A percentile compares a stretch with the other conserved stretches of the same genome.
phyloP scores from a whole-genome alignment of 176 grass and related monocot species.

The Cymbopogon citratus region DNA sequence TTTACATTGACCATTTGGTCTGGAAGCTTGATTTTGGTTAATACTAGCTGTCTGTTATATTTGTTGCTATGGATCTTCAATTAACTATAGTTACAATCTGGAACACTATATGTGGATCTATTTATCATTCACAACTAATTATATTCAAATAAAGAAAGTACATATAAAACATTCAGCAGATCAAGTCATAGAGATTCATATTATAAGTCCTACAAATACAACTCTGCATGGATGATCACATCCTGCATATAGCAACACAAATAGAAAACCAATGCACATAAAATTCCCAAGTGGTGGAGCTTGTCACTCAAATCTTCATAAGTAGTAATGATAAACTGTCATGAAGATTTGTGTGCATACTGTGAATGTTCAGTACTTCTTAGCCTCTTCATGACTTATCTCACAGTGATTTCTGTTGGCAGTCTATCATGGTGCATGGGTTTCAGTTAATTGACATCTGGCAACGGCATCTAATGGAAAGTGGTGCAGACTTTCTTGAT shows the following conservation, averaged over 20 bases:
- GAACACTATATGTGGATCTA: neutral
- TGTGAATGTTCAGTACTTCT: constrained; percentile 2
- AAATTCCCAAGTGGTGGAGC: neutral
- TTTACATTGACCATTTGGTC: constrained; percentile 7
- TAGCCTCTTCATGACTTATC: constrained; percentile 22
- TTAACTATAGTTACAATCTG: neutral
- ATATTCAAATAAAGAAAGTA: neutral
- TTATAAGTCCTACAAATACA: neutral
- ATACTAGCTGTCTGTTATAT: neutral
- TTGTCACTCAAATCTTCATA: neutral
- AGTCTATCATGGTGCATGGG: constrained; percentile 98
- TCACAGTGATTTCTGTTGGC: constrained; percentile 32
- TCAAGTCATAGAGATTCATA: neutral
- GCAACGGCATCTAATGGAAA: constrained; percentile 66
- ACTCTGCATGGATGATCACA: neutral
- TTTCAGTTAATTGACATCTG: constrained; percentile 98
- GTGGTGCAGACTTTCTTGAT: constrained; percentile 56
- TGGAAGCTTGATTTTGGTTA: constrained; percentile 14
- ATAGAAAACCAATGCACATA: neutral
- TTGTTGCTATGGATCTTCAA: neutral
- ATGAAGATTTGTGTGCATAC: neutral
- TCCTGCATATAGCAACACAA: neutral
- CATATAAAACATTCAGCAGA: neutral
- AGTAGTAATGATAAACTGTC: neutral
- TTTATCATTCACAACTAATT: neutral